These are phyloP conservation scores for Kazachstania africana DNA, from an alignment of 805 yeast species.

Conservation along the genomic window DNA sequence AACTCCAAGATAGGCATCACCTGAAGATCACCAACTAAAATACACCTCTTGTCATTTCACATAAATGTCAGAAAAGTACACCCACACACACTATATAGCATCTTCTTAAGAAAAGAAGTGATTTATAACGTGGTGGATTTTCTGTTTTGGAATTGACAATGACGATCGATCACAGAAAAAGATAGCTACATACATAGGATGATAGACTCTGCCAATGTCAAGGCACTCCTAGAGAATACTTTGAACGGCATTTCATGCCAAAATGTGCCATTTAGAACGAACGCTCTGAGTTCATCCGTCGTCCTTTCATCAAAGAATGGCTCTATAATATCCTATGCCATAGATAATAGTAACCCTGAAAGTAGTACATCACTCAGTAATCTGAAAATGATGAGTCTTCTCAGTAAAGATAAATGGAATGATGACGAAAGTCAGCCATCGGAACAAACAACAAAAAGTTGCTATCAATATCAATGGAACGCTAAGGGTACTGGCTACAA, in stretches of 20 bases:
- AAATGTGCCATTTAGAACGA: conserved; percentile 8
- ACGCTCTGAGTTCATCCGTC: conserved; percentile 17
- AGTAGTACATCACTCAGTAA: conserved; percentile 12
- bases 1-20: too few relatives aligned
- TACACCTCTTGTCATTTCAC: too few relatives aligned
- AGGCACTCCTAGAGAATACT: conserved; percentile 9
- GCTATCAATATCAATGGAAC: conserved; percentile 7
- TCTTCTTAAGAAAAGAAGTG: too few relatives aligned
- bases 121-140: too few relatives aligned
- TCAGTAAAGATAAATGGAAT: conserved; percentile 25
- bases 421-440: conserved; percentile 16
- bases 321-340: conserved; percentile 20
- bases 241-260: conserved; percentile 12
- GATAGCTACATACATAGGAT: too few relatives aligned
- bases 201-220: conserved; percentile 17
- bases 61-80: too few relatives aligned
- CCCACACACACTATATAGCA: too few relatives aligned
- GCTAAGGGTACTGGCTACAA: conserved; percentile 2
- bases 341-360: conserved; percentile 3
- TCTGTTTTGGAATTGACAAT: too few relatives aligned
- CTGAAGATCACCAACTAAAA: too few relatives aligned
- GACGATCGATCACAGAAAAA: too few relatives aligned
- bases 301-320: conserved; percentile 19
- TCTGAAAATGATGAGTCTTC: conserved; percentile 23
- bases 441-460: conserved; percentile 7